Base-by-base conservation (phyloP, 805 yeast species). In the Danielozyma ontarioensis region DNA sequence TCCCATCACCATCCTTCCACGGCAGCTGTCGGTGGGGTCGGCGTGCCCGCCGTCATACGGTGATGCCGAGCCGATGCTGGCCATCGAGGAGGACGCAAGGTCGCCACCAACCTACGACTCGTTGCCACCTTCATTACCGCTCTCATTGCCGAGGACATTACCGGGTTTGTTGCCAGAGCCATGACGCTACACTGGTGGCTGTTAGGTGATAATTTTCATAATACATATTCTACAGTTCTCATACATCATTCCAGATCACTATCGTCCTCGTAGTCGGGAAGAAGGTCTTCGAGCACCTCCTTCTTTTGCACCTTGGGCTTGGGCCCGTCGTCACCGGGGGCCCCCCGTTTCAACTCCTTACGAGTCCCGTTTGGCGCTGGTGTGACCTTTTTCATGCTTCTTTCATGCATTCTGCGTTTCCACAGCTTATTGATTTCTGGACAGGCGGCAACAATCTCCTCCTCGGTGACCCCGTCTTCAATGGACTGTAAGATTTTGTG, bases 401-500 rank as follows among this genome's bases (percentile, higher is more conserved):
- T 45, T 46, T 72, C 64, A 21, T 41, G 40, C 29, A 62, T 74
- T 47, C 96, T 69, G 33, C 64, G 63, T 28, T 74, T 72, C 93
- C 95, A 84, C 2, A 68, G 59, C 18, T 57, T 59, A 24, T 73
- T 72, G 18, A 89, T 83, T 27, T 60, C 63, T 0, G 71, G 68
- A 30, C 81, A 76, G 1, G 78, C 63, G 12, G 62, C 74, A 3
- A 74, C 62, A 27, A 94, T 62, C 41, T 90, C 96, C 36, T 86
- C 83, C 43, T 83, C 78, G 13, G 78, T 70, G 2, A 93, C 96
- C 1, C 90, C 81, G 56, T 90, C 97, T 40, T 78, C 76, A 26
- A 93, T 93, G 51, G 94, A 82, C 42, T 79, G 77, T 28, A 90
- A 60, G 22, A 93, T 88, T 51, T 83, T 90, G 39, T 78, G 78